Base-by-base conservation (phyloP, 164 flowering plant species). In the Stephania cephalantha region DNA sequence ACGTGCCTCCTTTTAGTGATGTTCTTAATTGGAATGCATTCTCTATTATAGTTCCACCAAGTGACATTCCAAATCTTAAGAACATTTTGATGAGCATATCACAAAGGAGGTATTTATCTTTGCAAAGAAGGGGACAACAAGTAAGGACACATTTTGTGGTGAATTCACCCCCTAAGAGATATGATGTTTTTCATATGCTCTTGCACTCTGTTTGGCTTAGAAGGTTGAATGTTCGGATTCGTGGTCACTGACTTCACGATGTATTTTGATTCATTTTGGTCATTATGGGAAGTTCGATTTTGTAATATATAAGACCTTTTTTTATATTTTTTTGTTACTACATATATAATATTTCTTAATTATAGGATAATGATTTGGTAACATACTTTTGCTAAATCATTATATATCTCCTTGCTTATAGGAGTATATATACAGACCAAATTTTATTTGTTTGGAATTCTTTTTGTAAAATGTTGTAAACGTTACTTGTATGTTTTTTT, bases 131-230 rank as follows among this genome's bases (percentile, higher is more conserved):
- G 15, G 73, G 29, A 7, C 8, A 35, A 6, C 8, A 20, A 7
- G 42, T 71, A n/a, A 71, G 73, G 20, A 71, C 63, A 25, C 73
- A 48, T 29, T 71, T 71, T 71, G 63, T 35, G 17, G 73, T 71
- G 9, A 48, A 71, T 53, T 48, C 64, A 13, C 55, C 73, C 2
- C 58, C 73, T 1, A 46, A 71, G 46, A 50, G 73, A 20, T 71
- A 11, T 71, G 73, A 71, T 71, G 73, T 71, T 8, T 71, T 71
- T 22, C 42, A 50, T 71, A 71, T 50, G 73, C 9, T 71, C 29
- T 46, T 71, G 42, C 73, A 71, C 52, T 71, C 73, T 25, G 52
- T 71, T 50, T 71, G 73, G 73, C 73, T 71, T 50, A 71, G 73
- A 71, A 71, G 73, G 15, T 20, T 71, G 63, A 71, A 71, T 22